Percentiles rank a stretch among this genome's conserved stretches.
phyloP scores from a whole-genome alignment of 495 filamentous ascomycete genomes.

The Tuber borchii region DNA sequence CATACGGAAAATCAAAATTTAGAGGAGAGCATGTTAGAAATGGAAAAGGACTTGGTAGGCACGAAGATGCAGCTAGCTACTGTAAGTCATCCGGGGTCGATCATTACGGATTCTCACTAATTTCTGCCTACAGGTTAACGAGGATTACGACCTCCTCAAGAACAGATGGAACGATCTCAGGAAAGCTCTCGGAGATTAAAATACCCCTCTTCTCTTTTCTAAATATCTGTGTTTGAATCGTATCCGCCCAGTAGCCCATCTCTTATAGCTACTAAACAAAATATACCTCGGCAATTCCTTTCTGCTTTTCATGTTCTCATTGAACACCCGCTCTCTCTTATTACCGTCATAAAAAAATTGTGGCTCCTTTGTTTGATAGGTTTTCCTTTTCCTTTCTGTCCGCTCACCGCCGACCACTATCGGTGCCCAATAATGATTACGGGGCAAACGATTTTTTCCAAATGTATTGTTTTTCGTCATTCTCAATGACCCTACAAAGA shows the following conservation, averaged over 20 bases:
- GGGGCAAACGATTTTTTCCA: slow-evolving; percentile 3
- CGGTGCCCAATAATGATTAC: slow-evolving; percentile 27
- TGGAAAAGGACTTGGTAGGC: slow-evolving; percentile 87
- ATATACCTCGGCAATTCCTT: slow-evolving; percentile 10
- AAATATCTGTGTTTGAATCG: slow-evolving; percentile 4
- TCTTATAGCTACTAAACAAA: slow-evolving; percentile 12
- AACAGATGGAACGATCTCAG: slow-evolving; percentile 78
- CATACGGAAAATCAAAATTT: slow-evolving; percentile 85
- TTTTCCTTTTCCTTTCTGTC: slow-evolving; percentile 16
- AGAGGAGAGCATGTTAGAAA: slow-evolving; percentile 85
- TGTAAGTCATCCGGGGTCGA: slow-evolving; percentile 49
- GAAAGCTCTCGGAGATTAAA: slow-evolving; percentile 53
- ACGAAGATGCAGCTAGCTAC: slow-evolving; percentile 94
- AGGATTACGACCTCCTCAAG: slow-evolving; percentile 66
- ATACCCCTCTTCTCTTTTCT: slow-evolving; percentile 4
- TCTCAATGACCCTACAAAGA: not conserved
- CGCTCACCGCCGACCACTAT: slow-evolving; percentile 18
- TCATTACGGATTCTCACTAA: slow-evolving; percentile 17
- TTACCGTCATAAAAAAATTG: slow-evolving; percentile 11
- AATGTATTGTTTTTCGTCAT: slow-evolving; percentile 1
- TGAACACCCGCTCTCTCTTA: not conserved
- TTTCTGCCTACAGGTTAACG: slow-evolving; percentile 51
- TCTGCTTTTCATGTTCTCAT: slow-evolving; percentile 6
- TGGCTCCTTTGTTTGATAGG: slow-evolving; percentile 9
- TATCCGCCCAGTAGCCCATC: slow-evolving; percentile 5